Evolutionary conservation across 495 filamentous ascomycete genomes (phyloP), one percentile per base, ranked within the genome.

Genomic region (Thozetella sp.): DNA sequence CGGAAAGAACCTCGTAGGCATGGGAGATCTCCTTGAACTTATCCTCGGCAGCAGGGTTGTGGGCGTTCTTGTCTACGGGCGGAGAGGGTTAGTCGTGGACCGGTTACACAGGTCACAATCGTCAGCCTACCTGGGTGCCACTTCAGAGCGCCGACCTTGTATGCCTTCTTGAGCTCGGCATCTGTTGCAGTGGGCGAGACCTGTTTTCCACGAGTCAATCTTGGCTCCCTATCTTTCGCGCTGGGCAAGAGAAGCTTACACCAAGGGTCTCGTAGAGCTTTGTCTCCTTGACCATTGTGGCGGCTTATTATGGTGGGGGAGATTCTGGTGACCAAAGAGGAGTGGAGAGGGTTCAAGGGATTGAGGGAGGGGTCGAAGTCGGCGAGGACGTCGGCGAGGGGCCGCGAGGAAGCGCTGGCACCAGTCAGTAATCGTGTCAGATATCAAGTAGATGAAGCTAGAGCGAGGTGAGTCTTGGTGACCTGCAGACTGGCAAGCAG

Each of bases 21-120:
- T 93, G 88, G 55, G 92, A 96, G 52, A 98, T 83, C 67, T 97
- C 94, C 80, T 98, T 97, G 86, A 99, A 98, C 74, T 97, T 98
- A 54, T 97, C 92, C 55, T 93, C 92, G 46, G 95, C 92, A 24
- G 91, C 91, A 43, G 93, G 93, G 80, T 94, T 94, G 79, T 95
- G 87, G 50, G 88, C 86, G 74, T 98, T 98, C 84, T 99, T 99
- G 78, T 99, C 95, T 96, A 65, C 55, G 64, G 54, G n/a, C n/a
- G n/a, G 37, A 45, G 45, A 43, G 24, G 6, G 59, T 75, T 53
- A 76, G 67, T 50, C 12, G 55, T 43, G 22, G 46, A 17, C 17
- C 6, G 25, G 40, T 25, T 17, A 24, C 11, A 15, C 3, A 3
- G 20, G 20, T 54, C 45, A 25, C 22, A 17, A 15, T 25, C 51